Percentiles rank a stretch among this genome's conserved stretches.
Evolutionary conservation across 441 rosid genomes (phyloP).

Genomic region (Erysimum cheiri): DNA sequence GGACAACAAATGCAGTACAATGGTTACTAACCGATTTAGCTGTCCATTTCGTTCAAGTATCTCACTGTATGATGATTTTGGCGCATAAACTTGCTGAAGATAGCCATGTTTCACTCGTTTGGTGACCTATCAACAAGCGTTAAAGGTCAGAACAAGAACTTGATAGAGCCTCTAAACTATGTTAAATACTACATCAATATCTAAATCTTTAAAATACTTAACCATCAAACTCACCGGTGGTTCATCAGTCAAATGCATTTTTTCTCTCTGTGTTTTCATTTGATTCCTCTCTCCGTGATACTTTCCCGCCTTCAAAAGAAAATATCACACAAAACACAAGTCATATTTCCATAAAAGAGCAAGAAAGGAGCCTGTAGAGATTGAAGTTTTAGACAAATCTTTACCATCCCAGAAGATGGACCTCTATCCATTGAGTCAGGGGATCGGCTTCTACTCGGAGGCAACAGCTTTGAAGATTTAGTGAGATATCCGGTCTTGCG

Average conservation of each 20-base stretch:
- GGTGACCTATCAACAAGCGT: slow-evolving; percentile 47
- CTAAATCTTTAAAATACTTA: slow-evolving; percentile 12
- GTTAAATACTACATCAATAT: background rate
- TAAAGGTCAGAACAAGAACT: slow-evolving; percentile 14
- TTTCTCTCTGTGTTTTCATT: slow-evolving; percentile 44
- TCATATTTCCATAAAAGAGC: slow-evolving; percentile 18
- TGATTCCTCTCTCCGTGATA: slow-evolving; percentile 50
- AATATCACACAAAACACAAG: slow-evolving; percentile 30
- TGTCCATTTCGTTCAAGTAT: slow-evolving; percentile 45
- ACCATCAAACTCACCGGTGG: slow-evolving; percentile 54
- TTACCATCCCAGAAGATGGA: slow-evolving; percentile 49
- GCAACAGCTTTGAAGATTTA: slow-evolving; percentile 51
- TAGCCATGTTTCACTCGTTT: slow-evolving; percentile 49
- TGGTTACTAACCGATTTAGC: slow-evolving; percentile 55
- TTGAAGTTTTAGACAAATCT: slow-evolving; percentile 42
- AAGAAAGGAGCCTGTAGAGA: slow-evolving; percentile 5
- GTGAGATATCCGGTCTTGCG: slow-evolving; percentile 49
- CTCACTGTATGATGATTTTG: slow-evolving; percentile 51
- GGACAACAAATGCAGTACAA: slow-evolving; percentile 8
- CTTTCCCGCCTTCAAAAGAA: slow-evolving; percentile 51
- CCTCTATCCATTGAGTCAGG: slow-evolving; percentile 53
- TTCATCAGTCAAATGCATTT: slow-evolving; percentile 49
- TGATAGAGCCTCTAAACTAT: slow-evolving; percentile 14
- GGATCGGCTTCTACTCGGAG: slow-evolving; percentile 47
- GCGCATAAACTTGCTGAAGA: slow-evolving; percentile 49